Conservation (phyloP, 345 rosid species). For the Erucastrum elatum region DNA sequence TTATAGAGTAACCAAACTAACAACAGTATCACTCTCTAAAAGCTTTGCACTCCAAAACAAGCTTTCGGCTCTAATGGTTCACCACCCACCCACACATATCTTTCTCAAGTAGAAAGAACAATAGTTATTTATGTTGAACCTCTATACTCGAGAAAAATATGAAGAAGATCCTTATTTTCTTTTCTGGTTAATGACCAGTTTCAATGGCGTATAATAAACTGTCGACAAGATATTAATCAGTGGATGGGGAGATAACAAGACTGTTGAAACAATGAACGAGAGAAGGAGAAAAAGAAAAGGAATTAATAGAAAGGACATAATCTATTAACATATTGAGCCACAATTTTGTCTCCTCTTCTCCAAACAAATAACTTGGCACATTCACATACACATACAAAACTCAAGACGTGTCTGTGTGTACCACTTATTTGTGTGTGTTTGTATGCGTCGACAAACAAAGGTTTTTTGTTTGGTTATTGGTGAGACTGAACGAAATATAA, state of each 20-base stretch:
- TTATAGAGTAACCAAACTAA: constrained; percentile 1
- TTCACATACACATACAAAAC: constrained; percentile 16
- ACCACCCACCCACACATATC: neutral
- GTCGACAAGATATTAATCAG: neutral
- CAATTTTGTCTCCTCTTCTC: constrained; percentile 36
- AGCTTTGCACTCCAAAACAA: neutral
- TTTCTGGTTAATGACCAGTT: neutral
- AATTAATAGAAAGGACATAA: constrained; percentile 11
- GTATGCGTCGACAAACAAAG: constrained; percentile 12
- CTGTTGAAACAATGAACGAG: constrained; percentile 8
- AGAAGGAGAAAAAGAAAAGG: constrained; percentile 1
- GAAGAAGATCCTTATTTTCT: neutral
- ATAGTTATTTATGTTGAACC: neutral
- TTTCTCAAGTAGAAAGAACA: constrained; percentile 3
- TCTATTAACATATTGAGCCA: constrained; percentile 30
- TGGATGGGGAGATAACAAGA: neutral
- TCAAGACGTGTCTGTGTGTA: constrained; percentile 16
- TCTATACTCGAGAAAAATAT: neutral
- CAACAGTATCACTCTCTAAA: constrained; percentile 12
- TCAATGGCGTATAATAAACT: neutral
- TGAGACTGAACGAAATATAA: constrained; percentile 8
- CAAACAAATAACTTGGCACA: constrained; percentile 29
- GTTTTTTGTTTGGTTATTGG: constrained; percentile 31
- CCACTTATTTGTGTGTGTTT: constrained; percentile 4
- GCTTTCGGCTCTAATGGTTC: constrained; percentile 3